phyloP scores from a whole-genome alignment of 345 rosid species.

The Stellera chamaejasme region DNA sequence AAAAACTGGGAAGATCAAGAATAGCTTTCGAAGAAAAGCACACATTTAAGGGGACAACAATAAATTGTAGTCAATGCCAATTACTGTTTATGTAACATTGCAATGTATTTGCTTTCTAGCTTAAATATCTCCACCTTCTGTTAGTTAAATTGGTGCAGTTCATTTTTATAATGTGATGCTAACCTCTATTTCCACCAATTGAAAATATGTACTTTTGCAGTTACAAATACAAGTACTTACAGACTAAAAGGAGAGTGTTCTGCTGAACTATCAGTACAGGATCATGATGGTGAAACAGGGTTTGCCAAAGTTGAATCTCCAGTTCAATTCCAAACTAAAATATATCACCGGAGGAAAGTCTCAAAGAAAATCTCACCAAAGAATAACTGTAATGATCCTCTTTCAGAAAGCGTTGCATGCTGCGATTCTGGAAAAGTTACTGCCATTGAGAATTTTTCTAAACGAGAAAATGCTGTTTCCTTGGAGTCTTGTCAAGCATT shows the following conservation, averaged over 20 bases:
- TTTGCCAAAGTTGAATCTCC: conserved; percentile 15
- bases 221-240: conserved; percentile 10
- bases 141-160: too few relatives aligned
- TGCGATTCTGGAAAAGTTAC: conserved; percentile 22
- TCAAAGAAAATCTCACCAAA: conserved; percentile 15
- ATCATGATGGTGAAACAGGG: conserved; percentile 9
- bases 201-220: conserved; percentile 1
- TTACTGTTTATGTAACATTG: too few relatives aligned
- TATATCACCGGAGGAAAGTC: conserved; percentile 46
- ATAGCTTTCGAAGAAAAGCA: too few relatives aligned
- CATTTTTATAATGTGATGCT: too few relatives aligned
- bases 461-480: conserved; percentile 14
- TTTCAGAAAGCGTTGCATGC: conserved; percentile 42
- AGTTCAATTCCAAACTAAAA: conserved; percentile 25
- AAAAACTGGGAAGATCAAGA: too few relatives aligned
- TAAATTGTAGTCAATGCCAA: too few relatives aligned
- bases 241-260: conserved; percentile 11
- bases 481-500: conserved; percentile 23
- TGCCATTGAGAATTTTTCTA: conserved; percentile 17
- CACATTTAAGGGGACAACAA: too few relatives aligned
- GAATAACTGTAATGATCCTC: conserved; percentile 21
- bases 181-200: too few relatives aligned
- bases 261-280: conserved; percentile 13
- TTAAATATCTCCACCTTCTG: too few relatives aligned
- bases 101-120: too few relatives aligned